These are phyloP conservation scores for Nicotiana rustica DNA, from an alignment of 305 asterid species.

Conservation along the genomic window DNA sequence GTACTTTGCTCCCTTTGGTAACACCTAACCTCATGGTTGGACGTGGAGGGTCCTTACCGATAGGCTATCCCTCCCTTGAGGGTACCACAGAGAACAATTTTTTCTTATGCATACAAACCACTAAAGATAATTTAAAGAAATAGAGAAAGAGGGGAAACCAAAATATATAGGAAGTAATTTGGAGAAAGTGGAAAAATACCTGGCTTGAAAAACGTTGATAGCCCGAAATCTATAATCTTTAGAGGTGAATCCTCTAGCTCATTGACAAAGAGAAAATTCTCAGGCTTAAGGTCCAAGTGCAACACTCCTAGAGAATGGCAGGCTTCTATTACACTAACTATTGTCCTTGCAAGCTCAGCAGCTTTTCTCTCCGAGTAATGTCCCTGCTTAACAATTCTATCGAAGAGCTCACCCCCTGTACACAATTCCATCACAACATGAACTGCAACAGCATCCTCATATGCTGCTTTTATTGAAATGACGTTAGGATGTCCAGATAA, in stretches of 20 bases:
- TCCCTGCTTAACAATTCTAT: conserved; percentile 73
- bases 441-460: conserved; percentile 80
- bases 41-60: background rate
- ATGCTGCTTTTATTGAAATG: conserved; percentile 75
- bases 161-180: conserved; percentile 8
- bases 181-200: conserved; percentile 49
- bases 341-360: conserved; percentile 72
- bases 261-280: conserved; percentile 84
- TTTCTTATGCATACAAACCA: conserved; percentile 2
- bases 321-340: conserved; percentile 72
- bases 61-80: background rate
- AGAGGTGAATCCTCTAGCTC: conserved; percentile 79
- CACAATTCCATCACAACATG: conserved; percentile 91
- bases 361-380: conserved; percentile 85
- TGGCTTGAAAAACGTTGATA: conserved; percentile 86
- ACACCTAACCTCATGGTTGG: background rate
- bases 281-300: conserved; percentile 94
- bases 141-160: background rate
- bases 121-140: conserved; percentile 20
- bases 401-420: conserved; percentile 88
- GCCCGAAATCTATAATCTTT: conserved; percentile 88
- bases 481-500: conserved; percentile 65
- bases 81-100: background rate
- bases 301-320: conserved; percentile 90
- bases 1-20: background rate